A percentile compares a stretch with the other conserved stretches of the same genome.
phyloP scores from a whole-genome alignment of 768 basidiomycete genomes.

The Mrakia hoshinonis region DNA sequence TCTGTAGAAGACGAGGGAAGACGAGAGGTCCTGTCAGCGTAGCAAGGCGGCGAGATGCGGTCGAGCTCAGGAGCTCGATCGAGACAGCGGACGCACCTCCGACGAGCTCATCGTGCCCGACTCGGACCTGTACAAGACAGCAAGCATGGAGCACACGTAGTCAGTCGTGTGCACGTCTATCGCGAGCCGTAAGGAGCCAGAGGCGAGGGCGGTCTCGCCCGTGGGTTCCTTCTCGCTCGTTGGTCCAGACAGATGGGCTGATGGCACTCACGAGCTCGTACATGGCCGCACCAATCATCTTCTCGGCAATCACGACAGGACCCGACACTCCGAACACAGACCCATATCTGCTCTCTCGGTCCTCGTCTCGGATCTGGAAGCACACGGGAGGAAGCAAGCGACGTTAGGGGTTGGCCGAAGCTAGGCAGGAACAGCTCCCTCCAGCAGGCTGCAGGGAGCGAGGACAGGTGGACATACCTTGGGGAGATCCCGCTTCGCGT shows the following conservation, averaged over 20 bases:
- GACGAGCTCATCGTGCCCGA: slow-evolving; percentile 95
- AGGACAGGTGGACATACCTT: slow-evolving; percentile 44
- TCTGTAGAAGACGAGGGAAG: slow-evolving; percentile 48
- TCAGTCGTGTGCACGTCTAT: not conserved
- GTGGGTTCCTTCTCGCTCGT: not conserved
- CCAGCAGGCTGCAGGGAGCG: no score
- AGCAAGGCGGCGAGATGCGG: not conserved
- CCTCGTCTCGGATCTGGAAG: slow-evolving; percentile 67
- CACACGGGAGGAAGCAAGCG: not conserved
- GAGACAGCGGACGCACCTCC: slow-evolving; percentile 55
- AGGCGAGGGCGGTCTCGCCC: not conserved
- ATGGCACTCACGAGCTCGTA: slow-evolving; percentile 63
- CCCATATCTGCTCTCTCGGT: slow-evolving; percentile 57
- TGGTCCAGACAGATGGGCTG: not conserved
- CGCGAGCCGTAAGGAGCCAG: not conserved
- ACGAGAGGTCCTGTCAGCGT: not conserved
- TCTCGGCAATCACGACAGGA: slow-evolving; percentile 94
- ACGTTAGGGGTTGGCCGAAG: slow-evolving; percentile 9
- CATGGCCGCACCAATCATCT: slow-evolving; percentile 94
- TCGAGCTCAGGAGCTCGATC: slow-evolving; percentile 6
- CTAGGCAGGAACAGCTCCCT: not conserved
- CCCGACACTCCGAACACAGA: slow-evolving; percentile 73
- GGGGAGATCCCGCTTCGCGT: slow-evolving; percentile 75
- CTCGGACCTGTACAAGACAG: slow-evolving; percentile 49
- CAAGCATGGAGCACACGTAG: not conserved